Conservation (phyloP, 2,329 filamentous ascomycete genomes). For the Epichloe sp. region DNA sequence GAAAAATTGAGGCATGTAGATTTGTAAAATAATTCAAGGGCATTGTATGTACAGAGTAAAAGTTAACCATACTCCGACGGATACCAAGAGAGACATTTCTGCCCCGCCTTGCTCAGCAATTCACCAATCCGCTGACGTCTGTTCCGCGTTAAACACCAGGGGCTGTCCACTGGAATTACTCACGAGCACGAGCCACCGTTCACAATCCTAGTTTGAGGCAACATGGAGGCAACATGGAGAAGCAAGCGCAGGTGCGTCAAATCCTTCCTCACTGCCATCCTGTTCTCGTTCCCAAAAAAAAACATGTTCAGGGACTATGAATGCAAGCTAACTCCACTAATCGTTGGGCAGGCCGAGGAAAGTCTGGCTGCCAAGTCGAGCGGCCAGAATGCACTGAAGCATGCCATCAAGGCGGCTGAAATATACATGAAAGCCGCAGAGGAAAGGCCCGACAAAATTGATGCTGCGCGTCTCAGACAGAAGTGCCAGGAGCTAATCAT, state of each 20-base stretch:
- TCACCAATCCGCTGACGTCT: background rate
- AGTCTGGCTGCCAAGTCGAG: slow-evolving; percentile 21
- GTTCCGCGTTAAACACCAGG: background rate
- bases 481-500: slow-evolving; percentile 60
- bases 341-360: slow-evolving; percentile 22
- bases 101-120: background rate
- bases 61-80: too few species aligned
- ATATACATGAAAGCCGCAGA: slow-evolving; percentile 65
- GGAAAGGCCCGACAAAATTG: slow-evolving; percentile 43
- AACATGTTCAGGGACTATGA: background rate
- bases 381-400: slow-evolving; percentile 49
- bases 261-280: background rate
- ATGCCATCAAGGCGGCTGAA: slow-evolving; percentile 67
- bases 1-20: too few species aligned
- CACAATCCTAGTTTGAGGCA: background rate
- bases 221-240: slow-evolving; percentile 28
- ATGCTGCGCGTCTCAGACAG: slow-evolving; percentile 52
- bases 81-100: background rate
- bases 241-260: slow-evolving; percentile 22
- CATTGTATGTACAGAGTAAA: too few species aligned
- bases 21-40: too few species aligned
- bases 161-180: too few species aligned
- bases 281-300: background rate
- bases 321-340: background rate
- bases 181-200: background rate